A percentile compares a stretch with the other conserved stretches of the same genome.
Conservation (phyloP, 257 asterid species). For the Cordia subcordata region DNA sequence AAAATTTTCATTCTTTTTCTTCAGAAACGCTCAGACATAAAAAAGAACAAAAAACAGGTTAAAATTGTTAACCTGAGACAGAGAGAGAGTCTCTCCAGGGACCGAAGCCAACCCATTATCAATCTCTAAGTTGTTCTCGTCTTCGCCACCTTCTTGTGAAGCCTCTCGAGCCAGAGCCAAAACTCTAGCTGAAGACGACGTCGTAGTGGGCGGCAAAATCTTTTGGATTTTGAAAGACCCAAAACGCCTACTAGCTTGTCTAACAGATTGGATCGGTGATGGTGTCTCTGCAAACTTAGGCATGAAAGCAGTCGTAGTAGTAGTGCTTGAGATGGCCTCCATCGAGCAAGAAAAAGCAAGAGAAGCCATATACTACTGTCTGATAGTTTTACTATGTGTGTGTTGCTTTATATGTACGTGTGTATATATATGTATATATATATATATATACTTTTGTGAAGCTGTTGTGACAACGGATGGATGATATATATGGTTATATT, state of each 20-base stretch:
- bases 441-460: too few relatives aligned
- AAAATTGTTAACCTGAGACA: constrained; percentile 35
- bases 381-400: neutral
- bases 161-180: constrained; percentile 30
- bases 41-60: neutral
- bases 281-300: constrained; percentile 32
- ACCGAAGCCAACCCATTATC: constrained; percentile 31
- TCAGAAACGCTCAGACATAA: neutral
- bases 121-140: constrained; percentile 23
- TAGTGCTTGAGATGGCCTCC: constrained; percentile 56
- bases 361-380: constrained; percentile 18
- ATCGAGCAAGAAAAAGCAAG: constrained; percentile 29
- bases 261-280: constrained; percentile 12
- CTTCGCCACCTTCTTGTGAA: constrained; percentile 34
- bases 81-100: constrained; percentile 29
- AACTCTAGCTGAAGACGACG: constrained; percentile 33
- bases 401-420: constrained; percentile 3
- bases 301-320: constrained; percentile 6
- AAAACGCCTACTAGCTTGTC: neutral
- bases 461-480: too few relatives aligned
- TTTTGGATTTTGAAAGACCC: constrained; percentile 19
- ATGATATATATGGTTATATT: too few relatives aligned
- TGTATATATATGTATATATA: neutral
- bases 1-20: neutral
- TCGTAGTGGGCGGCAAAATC: constrained; percentile 13